Evolutionary conservation across 805 yeast genomes (phyloP).

Genomic region (Helenozyma baotianmanensis): DNA sequence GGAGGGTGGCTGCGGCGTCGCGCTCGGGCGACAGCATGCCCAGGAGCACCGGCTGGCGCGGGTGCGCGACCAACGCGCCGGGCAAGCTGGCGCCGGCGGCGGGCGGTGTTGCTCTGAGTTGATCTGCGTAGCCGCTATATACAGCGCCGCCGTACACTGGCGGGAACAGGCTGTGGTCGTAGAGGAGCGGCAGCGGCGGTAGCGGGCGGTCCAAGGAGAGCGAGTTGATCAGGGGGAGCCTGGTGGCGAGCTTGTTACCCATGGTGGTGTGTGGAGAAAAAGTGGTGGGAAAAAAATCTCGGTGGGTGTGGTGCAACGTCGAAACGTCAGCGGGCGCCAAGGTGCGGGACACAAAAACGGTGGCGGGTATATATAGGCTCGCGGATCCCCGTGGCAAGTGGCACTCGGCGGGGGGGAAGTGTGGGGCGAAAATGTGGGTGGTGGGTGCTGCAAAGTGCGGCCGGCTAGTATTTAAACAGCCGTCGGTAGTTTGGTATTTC

Average conservation of each 20-base stretch:
- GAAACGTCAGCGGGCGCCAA: no score
- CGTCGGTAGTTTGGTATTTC: background rate
- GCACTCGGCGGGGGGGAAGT: no score
- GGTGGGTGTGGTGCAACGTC: no score
- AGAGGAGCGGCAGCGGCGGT: constrained; percentile 7
- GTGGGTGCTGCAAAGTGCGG: no score
- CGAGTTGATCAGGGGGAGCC: constrained; percentile 33
- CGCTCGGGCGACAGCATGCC: background rate
- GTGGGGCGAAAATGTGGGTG: no score
- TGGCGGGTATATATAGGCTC: no score
- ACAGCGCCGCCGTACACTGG: no score
- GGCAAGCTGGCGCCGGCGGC: background rate
- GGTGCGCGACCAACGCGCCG: background rate
- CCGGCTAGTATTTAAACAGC: background rate
- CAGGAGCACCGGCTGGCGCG: no score
- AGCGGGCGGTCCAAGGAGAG: constrained; percentile 31
- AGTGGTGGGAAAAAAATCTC: no score
- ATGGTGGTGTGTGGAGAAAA: constrained; percentile 1
- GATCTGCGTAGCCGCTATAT: no score
- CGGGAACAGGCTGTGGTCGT: background rate
- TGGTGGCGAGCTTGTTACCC: constrained; percentile 12
- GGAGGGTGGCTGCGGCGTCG: background rate
- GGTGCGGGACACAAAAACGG: no score
- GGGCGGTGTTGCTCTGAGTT: background rate
- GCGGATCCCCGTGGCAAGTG: no score